Evolutionary conservation across 164 flowering plant genomes (phyloP), one percentile per base, ranked within the genome.

Genomic region (Piper longum): DNA sequence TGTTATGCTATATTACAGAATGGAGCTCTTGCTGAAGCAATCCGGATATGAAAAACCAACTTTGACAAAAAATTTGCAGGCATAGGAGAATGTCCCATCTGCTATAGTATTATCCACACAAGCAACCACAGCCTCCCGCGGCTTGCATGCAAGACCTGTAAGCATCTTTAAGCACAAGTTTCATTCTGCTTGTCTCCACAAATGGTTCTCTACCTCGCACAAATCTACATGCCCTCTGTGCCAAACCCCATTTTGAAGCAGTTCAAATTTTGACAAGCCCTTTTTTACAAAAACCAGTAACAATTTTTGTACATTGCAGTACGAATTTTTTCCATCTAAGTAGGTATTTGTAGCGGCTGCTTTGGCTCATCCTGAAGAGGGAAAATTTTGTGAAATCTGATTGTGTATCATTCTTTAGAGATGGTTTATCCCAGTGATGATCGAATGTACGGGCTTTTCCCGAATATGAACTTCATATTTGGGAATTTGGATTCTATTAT

Each of bases 161-260:
- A 89, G 73, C 91, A 89, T 96, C 54, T 91, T 96, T 90, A 95
- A 89, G 73, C 91, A 95, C 79, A 95, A 95, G 75, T 95, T 84
- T 73, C 99, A 95, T 73, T 71, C 88, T 11, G 96, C 91, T 44
- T 95, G 99, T 77, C 84, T 95, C 43, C 86, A 85, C 74, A 95
- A 95, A 79, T 91, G 99, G 97, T 91, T 95, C 73, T 82, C 93
- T 39, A 95, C 98, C 39, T 89, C 99, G 56, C 89, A 95, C 74
- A 95, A 95, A 66, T 87, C 95, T 16, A 82, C 85, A 7, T 95
- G 97, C 72, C 99, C 99, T 8, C 62, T 91, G 65, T 95, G 99
- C 75, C 98, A 91, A 74, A 87, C 96, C 74, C 96, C 95, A 5
- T 95, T 91, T 69, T 88, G 74, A 87, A 65, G 64, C n/a, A 19